Base-by-base conservation (phyloP, 2,329 filamentous ascomycete genomes). In the Escovopsis sp. region DNA sequence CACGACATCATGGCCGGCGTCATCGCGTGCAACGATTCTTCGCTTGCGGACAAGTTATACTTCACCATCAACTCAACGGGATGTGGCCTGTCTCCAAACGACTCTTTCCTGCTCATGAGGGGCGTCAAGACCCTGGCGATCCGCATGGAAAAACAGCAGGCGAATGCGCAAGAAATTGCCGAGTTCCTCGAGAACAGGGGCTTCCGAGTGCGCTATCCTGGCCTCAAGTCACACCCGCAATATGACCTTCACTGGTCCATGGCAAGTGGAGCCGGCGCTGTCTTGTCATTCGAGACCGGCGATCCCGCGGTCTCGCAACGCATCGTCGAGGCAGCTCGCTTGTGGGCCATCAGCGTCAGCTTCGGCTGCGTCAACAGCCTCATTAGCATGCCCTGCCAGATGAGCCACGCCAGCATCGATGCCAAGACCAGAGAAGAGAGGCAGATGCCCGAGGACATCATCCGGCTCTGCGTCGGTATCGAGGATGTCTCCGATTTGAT, bases 1-100 rank as follows among this genome's bases (percentile, higher is more conserved):
- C 91, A 98, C 68, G 93, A 98, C 58, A 82, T 98, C 57, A 98
- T 98, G 91, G 91, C 91, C 9, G 91, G 93, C 48, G 87, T 98
- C 27, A 83, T 98, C 50, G 91, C 88, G 16, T 78, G 88, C 60
- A 96, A 96, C 59, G 81, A 94, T 56, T 61, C 76, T 5, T 67
- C 76, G 3, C 67, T 98, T 25, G 88, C 82, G 37, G 87, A 98
- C 54, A 85, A 83, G 57, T 78, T 98, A 51, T 98, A 83, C 67
- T 96, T 95, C 65, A 89, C 86, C 43, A 95, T 98, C 71, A 98
- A 98, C 60, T 79, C 87, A 1, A 94, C 88, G 0, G 91, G 91
- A 35, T 96, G 91, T 57, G 91, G 91, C 9, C 71, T 98, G 7
- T 83, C 87, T 2, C 91, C 93, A 4, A 94, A 96, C 57, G 91